Evolutionary conservation across 2,329 filamentous ascomycete genomes (phyloP).

Genomic region (Epicoccum sorghinum): DNA sequence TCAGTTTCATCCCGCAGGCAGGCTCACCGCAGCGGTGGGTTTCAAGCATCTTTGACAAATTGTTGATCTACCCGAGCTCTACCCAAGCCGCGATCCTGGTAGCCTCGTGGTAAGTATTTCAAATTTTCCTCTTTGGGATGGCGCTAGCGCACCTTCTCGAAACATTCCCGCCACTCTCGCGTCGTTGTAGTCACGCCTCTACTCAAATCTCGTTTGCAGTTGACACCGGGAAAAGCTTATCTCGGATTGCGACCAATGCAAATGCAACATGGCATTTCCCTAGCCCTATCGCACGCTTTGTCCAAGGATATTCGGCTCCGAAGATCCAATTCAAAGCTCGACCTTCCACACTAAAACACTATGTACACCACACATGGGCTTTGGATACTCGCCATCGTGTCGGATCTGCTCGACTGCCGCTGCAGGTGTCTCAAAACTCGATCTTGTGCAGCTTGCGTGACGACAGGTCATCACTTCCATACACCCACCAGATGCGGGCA

Average conservation of each 20-base stretch:
- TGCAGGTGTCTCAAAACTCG: neutral
- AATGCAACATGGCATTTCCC: neutral
- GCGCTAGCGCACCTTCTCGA: conserved; percentile 27
- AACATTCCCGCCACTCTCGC: conserved; percentile 14
- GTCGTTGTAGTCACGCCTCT: conserved; percentile 1
- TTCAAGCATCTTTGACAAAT: conserved; percentile 29
- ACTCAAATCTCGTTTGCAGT: conserved; percentile 17
- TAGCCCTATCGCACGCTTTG: neutral
- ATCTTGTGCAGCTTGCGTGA: conserved; percentile 3
- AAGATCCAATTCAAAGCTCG: neutral
- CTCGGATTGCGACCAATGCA: conserved; percentile 1
- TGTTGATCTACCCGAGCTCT: conserved; percentile 8
- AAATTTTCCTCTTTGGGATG: conserved; percentile 29
- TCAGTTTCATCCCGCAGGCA: conserved; percentile 6
- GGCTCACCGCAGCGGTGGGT: neutral
- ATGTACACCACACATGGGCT: neutral
- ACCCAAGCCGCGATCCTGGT: conserved; percentile 3
- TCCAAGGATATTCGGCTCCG: too few relatives aligned
- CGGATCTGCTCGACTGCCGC: neutral
- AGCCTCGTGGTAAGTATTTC: conserved; percentile 32
- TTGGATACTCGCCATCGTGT: neutral
- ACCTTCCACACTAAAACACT: neutral
- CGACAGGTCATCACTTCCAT: neutral
- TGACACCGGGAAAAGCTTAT: conserved; percentile 9
- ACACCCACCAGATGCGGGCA: neutral